Conservation (phyloP, 2,329 filamentous ascomycete species). For the Didymellaceae sp. region DNA sequence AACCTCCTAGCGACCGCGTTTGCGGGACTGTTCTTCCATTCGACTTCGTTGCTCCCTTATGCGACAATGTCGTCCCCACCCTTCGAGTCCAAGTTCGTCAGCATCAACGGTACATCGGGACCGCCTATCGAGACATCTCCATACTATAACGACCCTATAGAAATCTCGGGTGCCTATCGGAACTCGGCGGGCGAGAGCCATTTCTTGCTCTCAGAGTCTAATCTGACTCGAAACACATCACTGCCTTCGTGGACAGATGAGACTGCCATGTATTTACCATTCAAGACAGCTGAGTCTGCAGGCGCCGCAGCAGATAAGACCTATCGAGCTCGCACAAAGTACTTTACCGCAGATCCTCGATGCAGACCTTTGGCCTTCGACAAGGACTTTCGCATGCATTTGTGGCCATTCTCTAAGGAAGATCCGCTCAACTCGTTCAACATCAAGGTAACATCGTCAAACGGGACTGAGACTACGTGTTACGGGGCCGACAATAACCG, state of each 20-base stretch:
- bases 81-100: slow-evolving; percentile 21
- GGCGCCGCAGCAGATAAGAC: slow-evolving; percentile 6
- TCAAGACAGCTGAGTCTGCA: slow-evolving; percentile 25
- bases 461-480: background rate
- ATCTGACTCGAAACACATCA: slow-evolving; percentile 51
- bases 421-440: slow-evolving; percentile 1
- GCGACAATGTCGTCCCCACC: slow-evolving; percentile 12
- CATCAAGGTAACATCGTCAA: background rate
- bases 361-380: background rate
- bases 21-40: slow-evolving; percentile 58
- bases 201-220: slow-evolving; percentile 54
- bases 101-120: slow-evolving; percentile 29
- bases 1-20: slow-evolving; percentile 62
- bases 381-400: background rate
- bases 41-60: slow-evolving; percentile 3
- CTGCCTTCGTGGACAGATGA: slow-evolving; percentile 59
- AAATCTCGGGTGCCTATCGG: slow-evolving; percentile 23
- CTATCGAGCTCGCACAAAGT: background rate
- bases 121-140: slow-evolving; percentile 15
- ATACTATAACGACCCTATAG: background rate
- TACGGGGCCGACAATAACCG: background rate
- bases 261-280: slow-evolving; percentile 56
- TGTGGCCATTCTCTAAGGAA: background rate
- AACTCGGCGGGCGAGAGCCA: slow-evolving; percentile 41
- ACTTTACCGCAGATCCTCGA: background rate